Base-by-base conservation (phyloP, 1,139 yeast genomes). In the Blastobotrys apis region DNA sequence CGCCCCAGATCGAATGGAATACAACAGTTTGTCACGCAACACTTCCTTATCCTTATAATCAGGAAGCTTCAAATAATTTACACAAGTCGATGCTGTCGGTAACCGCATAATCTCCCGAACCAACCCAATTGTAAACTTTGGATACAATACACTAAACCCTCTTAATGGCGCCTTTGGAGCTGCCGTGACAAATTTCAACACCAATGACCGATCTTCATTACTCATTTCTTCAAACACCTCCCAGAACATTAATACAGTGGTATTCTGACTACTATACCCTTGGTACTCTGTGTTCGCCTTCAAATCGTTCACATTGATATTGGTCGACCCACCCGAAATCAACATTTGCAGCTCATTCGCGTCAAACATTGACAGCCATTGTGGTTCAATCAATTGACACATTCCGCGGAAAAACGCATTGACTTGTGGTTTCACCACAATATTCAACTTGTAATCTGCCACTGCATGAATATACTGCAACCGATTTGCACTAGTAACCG, bases 11-110 rank as follows among this genome's bases (percentile, higher is more conserved):
- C 78, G 77, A 41, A 92, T 87, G 0, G 95, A 80, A 60, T 84
- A 85, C 27, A 86, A 61, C 42, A 92, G 64, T 60, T 88, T 90
- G 43, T 73, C 66, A 47, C 74, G 72, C 40, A 92, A 65, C 2
- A 74, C 41, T 37, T 70, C 65, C 59, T 81, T 84, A 56, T 83
- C 70, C 51, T 68, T 66, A 62, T 92, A 92, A 59, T 86, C 84
- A 0, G 98, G 98, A 34, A 94, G 64, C 58, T 84, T 88, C 49
- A 92, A 69, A 48, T 92, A 64, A 60, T 92, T 94, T 22, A 88
- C 87, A 69, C 98, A 92, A 0, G 99, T 92, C 0, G 95, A 80
- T 0, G 97, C 85, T 0, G 97, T 87, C 0, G 98, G 98, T 36
- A 92, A 69, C 34, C 95, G 68, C 5, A 73, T 72, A 17, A 48